Evolutionary conservation across 495 filamentous ascomycete genomes (phyloP).

Genomic region (Aspergillus heteromorphus): DNA sequence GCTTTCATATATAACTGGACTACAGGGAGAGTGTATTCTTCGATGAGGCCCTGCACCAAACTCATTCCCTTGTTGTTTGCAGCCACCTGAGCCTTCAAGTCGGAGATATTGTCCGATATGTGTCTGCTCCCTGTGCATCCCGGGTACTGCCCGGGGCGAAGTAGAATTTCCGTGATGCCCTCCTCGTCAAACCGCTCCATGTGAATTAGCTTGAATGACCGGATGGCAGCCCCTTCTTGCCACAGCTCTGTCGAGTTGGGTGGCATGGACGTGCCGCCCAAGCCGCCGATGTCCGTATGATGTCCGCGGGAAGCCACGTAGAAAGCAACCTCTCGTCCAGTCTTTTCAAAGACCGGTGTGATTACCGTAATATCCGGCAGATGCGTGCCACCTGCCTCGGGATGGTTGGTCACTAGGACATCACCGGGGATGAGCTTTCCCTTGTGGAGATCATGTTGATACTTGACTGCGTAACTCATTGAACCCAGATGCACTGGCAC

Average conservation of each 20-base stretch:
- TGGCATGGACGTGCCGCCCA: conserved; percentile 85
- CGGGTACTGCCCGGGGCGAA: conserved; percentile 73
- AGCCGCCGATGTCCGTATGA: conserved; percentile 83
- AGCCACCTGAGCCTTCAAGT: conserved; percentile 90
- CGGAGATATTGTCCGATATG: conserved; percentile 86
- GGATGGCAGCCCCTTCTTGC: conserved; percentile 89
- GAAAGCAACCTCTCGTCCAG: conserved; percentile 71
- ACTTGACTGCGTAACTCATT: conserved; percentile 86
- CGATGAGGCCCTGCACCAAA: conserved; percentile 74
- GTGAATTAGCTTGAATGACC: conserved; percentile 89
- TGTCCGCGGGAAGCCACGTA: conserved; percentile 80
- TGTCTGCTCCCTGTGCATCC: conserved; percentile 86
- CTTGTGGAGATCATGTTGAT: conserved; percentile 73
- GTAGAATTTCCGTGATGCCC: conserved; percentile 77
- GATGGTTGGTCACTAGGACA: conserved; percentile 92
- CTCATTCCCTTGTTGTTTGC: conserved; percentile 94
- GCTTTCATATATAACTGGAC: conserved; percentile 90
- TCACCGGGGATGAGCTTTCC: conserved; percentile 84
- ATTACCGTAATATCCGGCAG: conserved; percentile 85
- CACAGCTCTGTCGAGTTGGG: conserved; percentile 86
- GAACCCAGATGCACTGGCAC: conserved; percentile 79
- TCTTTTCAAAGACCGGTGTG: conserved; percentile 76
- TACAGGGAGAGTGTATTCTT: conserved; percentile 82
- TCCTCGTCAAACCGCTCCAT: conserved; percentile 83
- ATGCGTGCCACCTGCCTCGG: conserved; percentile 82